Base-by-base conservation (phyloP, 768 basidiomycete species). In the Pleurotus salmoneostramineus region DNA sequence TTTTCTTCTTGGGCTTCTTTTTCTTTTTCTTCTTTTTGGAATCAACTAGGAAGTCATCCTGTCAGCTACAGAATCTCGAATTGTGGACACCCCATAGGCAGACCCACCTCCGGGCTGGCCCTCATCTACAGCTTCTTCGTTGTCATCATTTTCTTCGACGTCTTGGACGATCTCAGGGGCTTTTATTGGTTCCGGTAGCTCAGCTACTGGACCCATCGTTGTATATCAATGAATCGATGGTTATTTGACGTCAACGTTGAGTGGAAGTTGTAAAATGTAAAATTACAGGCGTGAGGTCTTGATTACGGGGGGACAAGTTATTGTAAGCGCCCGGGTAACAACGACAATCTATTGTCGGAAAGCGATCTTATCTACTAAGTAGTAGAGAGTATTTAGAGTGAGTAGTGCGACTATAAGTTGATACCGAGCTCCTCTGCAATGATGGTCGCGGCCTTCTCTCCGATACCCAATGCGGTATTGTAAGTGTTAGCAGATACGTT, bases 1-100 rank as follows among this genome's bases (percentile, higher is more conserved):
- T 89, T 74, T 91, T 95, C 78, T 89, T 87, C 74, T 94, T 94
- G 58, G 89, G 75, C 71, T 93, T 95, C 73, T 93, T 96, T 74
- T 95, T 93, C 69, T 95, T 98, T 78, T 96, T 96, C 73, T 93
- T 95, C 70, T 85, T 89, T 71, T 86, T 85, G 55, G 67, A 77
- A 45, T 85, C 85, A 17, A 79, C 85, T 77, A 57, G 7, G 21
- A 27, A 27, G 3, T 27, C 43, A 52, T 33, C 42, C 45, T 36
- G 58, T 34, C 17, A 37, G 15, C 37, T 17, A 31, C 11, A 40
- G 40, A 21, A 3, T 1, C 3, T 14, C 11, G 6, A 8, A 8
- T 6, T 33, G 10, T 10, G 14, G 14, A 31, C 21, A 55, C 56
- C 14, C 44, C 8, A 27, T 47, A 32, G 60, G 27, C 27, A 58